phyloP scores from a whole-genome alignment of 176 grass and related monocot species.

The Stipa capillata region DNA sequence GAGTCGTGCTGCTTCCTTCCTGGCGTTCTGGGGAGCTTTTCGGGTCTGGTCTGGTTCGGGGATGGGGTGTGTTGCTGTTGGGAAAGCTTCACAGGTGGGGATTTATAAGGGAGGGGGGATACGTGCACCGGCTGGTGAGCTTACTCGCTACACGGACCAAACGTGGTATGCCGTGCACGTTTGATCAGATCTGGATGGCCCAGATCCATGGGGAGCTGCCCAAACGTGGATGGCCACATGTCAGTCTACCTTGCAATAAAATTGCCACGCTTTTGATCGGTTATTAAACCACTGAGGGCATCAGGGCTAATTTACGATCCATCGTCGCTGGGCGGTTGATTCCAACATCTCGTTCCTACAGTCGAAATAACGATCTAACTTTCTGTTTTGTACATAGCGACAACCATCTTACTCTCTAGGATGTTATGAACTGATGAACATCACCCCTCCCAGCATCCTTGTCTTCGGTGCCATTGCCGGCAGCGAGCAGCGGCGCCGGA shows the following conservation, averaged over 20 bases:
- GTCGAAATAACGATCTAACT: no score
- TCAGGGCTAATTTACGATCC: no score
- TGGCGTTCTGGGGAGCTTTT: neutral
- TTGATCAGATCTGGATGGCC: neutral
- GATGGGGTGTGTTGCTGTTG: neutral
- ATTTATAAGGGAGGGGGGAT: neutral
- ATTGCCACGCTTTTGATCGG: neutral
- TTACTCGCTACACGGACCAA: neutral
- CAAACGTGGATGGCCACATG: neutral
- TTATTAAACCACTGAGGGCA: no score
- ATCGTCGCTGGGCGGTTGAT: no score
- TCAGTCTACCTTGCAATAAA: no score
- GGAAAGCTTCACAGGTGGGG: neutral
- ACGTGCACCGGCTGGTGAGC: slow-evolving; percentile 20
- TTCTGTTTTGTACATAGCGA: no score
- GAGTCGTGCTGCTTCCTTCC: neutral
- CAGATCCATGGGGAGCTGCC: neutral
- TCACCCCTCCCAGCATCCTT: no score
- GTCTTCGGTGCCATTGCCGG: no score
- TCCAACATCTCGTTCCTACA: no score
- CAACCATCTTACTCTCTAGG: no score
- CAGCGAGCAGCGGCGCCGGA: no score
- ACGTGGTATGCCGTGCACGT: neutral
- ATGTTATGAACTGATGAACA: no score
- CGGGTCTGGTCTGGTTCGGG: neutral